Evolutionary conservation across 495 filamentous ascomycete genomes (phyloP).

Genomic region (Penicillium salamii): DNA sequence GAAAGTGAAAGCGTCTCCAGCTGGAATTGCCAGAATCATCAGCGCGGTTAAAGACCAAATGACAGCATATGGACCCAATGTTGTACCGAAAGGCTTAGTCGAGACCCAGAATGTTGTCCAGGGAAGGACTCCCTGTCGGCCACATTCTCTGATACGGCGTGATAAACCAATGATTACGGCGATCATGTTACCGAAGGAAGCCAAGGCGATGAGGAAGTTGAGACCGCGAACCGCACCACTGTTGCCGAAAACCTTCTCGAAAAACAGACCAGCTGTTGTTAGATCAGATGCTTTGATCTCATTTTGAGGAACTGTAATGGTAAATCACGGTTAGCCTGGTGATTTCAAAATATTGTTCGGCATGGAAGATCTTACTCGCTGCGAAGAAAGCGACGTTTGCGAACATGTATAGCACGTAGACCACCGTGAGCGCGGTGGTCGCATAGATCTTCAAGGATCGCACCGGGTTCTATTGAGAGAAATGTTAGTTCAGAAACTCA

Average conservation of each 20-base stretch:
- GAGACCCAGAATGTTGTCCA: slow-evolving; percentile 53
- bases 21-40: slow-evolving; percentile 55
- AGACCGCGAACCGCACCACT: slow-evolving; percentile 41
- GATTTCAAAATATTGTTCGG: no score
- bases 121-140: slow-evolving; percentile 54
- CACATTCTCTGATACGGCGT: slow-evolving; percentile 47
- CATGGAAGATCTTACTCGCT: slow-evolving; percentile 37
- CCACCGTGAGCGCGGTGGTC: slow-evolving; percentile 29
- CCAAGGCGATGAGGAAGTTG: slow-evolving; percentile 51
- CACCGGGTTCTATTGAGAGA: neutral
- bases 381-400: slow-evolving; percentile 54
- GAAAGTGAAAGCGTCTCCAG: slow-evolving; percentile 58
- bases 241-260: slow-evolving; percentile 48
- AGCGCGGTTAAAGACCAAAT: slow-evolving; percentile 50
- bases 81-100: slow-evolving; percentile 53
- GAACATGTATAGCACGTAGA: slow-evolving; percentile 48
- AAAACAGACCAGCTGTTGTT: slow-evolving; percentile 36
- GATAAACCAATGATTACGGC: slow-evolving; percentile 50
- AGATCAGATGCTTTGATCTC: neutral
- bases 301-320: neutral
- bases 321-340: no score
- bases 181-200: slow-evolving; percentile 54
- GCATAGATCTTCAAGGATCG: slow-evolving; percentile 20
- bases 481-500: slow-evolving; percentile 11
- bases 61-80: slow-evolving; percentile 44